phyloP scores from a whole-genome alignment of 2,329 filamentous ascomycete species.

The Didymosphaeria variabile region DNA sequence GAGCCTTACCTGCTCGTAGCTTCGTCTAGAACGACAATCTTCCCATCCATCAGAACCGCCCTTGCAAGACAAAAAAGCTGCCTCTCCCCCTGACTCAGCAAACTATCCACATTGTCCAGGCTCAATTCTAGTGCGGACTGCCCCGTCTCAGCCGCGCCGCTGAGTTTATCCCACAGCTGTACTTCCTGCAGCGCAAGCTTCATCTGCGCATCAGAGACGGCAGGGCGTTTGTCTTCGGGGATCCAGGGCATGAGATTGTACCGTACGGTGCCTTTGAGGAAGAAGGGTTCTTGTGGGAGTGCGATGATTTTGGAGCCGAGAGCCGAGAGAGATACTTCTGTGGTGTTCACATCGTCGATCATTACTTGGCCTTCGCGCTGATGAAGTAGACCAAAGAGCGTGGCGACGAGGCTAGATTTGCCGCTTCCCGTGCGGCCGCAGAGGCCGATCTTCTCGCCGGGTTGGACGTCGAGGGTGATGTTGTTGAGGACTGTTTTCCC shows the following conservation, averaged over 20 bases:
- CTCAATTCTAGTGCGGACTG: conserved; percentile 21
- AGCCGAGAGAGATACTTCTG: conserved; percentile 51
- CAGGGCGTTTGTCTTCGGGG: conserved; percentile 6
- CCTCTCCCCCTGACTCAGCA: conserved; percentile 59
- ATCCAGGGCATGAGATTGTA: conserved; percentile 50
- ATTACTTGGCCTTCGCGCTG: conserved; percentile 48
- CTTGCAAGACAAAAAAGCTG: conserved; percentile 69
- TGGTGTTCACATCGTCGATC: conserved; percentile 56
- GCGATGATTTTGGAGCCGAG: conserved; percentile 62
- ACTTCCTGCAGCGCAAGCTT: conserved; percentile 23
- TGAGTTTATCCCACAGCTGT: conserved; percentile 28
- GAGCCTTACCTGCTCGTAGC: conserved; percentile 27
- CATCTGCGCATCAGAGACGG: conserved; percentile 23
- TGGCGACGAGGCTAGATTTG: conserved; percentile 54
- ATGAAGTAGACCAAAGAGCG: conserved; percentile 54
- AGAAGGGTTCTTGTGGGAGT: conserved; percentile 64
- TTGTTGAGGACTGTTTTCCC: conserved; percentile 47
- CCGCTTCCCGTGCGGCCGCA: conserved; percentile 61
- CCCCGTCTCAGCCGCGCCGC: conserved; percentile 1
- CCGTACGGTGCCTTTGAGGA: conserved; percentile 54
- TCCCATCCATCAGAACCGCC: conserved; percentile 57
- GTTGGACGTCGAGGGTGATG: conserved; percentile 53
- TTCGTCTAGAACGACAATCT: conserved; percentile 31
- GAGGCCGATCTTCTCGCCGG: conserved; percentile 49
- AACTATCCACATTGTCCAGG: conserved; percentile 21